These are phyloP conservation scores for Macrotyloma uniflorum DNA, from an alignment of 306 rosid genomes.

Conservation along the genomic window DNA sequence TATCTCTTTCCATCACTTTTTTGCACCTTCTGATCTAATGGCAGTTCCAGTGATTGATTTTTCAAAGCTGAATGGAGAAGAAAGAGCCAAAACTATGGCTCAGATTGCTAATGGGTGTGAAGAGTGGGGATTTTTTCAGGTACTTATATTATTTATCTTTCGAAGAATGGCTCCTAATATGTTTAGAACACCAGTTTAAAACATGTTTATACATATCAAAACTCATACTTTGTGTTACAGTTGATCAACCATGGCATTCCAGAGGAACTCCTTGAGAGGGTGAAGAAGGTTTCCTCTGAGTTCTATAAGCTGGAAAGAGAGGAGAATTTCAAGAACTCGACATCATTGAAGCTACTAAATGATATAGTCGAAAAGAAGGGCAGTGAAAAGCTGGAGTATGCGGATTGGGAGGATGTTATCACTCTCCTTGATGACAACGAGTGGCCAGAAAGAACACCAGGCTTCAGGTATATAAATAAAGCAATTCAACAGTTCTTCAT, in stretches of 20 bases:
- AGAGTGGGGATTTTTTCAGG: slow-evolving; percentile 99
- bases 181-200: not conserved
- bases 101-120: slow-evolving; percentile 90
- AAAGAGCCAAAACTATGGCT: slow-evolving; percentile 79
- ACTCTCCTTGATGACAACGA: slow-evolving; percentile 71
- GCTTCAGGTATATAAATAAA: slow-evolving; percentile 67
- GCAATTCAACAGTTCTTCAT: slow-evolving; percentile 8
- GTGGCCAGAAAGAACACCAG: slow-evolving; percentile 78
- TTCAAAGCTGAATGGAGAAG: slow-evolving; percentile 83
- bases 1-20: slow-evolving; percentile 22
- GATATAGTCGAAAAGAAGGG: slow-evolving; percentile 58
- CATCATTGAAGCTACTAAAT: slow-evolving; percentile 52
- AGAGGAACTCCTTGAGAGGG: slow-evolving; percentile 88
- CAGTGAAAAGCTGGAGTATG: slow-evolving; percentile 57
- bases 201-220: slow-evolving; percentile 21
- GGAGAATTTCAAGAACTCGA: slow-evolving; percentile 70
- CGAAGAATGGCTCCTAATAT: not conserved
- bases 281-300: slow-evolving; percentile 73
- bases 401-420: slow-evolving; percentile 96
- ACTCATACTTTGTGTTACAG: slow-evolving; percentile 46
- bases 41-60: slow-evolving; percentile 94
- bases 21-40: slow-evolving; percentile 49
- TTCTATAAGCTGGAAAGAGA: slow-evolving; percentile 82
- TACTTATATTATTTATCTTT: slow-evolving; percentile 28
- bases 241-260: slow-evolving; percentile 94